A percentile compares a stretch with the other conserved stretches of the same genome.
phyloP scores from a whole-genome alignment of 257 asterid species.

The Gentiana dahurica region DNA sequence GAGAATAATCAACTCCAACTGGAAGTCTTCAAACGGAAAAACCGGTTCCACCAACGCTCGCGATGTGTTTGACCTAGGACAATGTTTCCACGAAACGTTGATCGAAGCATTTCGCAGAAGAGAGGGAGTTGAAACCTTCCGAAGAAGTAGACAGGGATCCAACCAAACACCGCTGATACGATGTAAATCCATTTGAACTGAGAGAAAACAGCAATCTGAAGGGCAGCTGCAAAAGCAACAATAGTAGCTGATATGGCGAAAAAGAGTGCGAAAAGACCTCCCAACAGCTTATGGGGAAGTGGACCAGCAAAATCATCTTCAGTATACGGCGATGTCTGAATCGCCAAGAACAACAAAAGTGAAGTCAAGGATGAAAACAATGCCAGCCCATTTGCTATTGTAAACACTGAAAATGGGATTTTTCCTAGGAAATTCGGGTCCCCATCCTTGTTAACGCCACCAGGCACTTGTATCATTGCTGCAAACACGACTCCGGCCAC shows the following conservation, averaged over 20 bases:
- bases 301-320: constrained; percentile 26
- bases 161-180: too few relatives aligned
- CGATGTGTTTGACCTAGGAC: too few relatives aligned
- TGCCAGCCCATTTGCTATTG: constrained; percentile 15
- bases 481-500: constrained; percentile 29
- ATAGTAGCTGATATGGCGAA: constrained; percentile 24
- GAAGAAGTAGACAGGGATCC: too few relatives aligned
- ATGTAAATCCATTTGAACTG: too few relatives aligned
- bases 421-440: constrained; percentile 13
- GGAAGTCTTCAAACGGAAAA: too few relatives aligned
- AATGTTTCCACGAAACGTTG: too few relatives aligned
- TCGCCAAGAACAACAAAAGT: constrained; percentile 25
- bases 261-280: constrained; percentile 25
- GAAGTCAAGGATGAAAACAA: constrained; percentile 24
- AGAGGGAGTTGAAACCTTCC: too few relatives aligned
- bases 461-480: constrained; percentile 24
- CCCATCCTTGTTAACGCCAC: constrained; percentile 23
- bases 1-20: too few relatives aligned
- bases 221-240: constrained; percentile 23
- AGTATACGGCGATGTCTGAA: constrained; percentile 32
- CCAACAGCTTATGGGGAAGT: constrained; percentile 20
- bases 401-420: constrained; percentile 18
- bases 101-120: too few relatives aligned
- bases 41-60: too few relatives aligned
- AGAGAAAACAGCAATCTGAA: constrained; percentile 12